These are phyloP conservation scores for Casuarina equisetifolia DNA, from an alignment of 306 rosid genomes.

Conservation along the genomic window DNA sequence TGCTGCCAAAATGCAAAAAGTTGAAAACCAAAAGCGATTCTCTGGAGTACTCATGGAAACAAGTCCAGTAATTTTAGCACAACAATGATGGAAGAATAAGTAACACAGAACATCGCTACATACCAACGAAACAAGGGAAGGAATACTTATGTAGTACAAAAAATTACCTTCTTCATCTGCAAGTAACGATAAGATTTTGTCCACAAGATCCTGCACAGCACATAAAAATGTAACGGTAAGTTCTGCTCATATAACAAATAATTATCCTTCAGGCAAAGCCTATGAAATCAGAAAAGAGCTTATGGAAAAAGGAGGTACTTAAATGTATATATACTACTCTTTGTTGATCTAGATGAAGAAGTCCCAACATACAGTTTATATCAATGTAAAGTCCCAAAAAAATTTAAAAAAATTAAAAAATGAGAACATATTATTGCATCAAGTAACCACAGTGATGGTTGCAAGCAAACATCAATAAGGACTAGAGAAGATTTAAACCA, in stretches of 20 bases:
- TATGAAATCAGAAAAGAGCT: neutral
- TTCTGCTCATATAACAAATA: neutral
- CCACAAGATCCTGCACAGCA: constrained; percentile 9
- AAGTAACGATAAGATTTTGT: neutral
- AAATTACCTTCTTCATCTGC: constrained; percentile 9
- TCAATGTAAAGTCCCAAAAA: neutral
- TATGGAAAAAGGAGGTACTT: neutral
- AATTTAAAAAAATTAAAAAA: no score
- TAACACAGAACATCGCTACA: neutral
- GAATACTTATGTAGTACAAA: neutral
- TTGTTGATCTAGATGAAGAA: neutral
- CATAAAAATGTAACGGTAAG: neutral
- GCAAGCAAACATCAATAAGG: neutral
- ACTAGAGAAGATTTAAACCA: neutral
- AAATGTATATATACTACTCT: neutral
- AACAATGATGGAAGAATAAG: neutral
- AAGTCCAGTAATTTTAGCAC: neutral
- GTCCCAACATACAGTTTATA: no score
- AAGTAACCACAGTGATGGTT: neutral
- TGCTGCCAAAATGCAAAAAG: neutral
- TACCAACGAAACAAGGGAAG: neutral
- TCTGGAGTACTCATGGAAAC: neutral
- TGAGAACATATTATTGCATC: neutral
- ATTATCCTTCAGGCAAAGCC: neutral
- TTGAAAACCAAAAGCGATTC: neutral